Conservation (phyloP, 139 green algal genomes). For the Diplosphaera chodatii region DNA sequence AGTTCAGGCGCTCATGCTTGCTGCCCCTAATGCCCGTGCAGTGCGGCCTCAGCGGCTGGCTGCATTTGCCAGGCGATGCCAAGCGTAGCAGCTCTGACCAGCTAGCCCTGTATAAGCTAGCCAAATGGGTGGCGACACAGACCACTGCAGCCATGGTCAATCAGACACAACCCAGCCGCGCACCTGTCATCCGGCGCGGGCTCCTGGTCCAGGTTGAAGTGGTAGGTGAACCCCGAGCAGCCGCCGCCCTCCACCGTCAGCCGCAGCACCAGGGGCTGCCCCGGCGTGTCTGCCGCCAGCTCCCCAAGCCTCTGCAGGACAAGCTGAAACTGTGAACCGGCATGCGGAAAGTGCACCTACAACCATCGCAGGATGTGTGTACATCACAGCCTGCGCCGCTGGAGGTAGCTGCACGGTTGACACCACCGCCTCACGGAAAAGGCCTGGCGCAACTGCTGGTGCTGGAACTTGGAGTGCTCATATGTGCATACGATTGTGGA, state of each 20-base stretch:
- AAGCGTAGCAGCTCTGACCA: too few relatives aligned
- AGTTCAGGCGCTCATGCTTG: background rate
- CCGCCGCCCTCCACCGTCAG: slow-evolving; percentile 54
- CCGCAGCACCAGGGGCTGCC: slow-evolving; percentile 23
- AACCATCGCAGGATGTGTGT: too few relatives aligned
- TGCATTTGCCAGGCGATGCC: too few relatives aligned
- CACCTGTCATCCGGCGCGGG: slow-evolving; percentile 12
- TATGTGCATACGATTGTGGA: too few relatives aligned
- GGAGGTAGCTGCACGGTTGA: too few relatives aligned
- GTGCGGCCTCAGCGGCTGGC: too few relatives aligned
- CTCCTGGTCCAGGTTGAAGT: slow-evolving; percentile 33
- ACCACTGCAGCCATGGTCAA: background rate
- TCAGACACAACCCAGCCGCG: background rate
- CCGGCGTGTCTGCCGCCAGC: background rate
- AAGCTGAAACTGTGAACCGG: too few relatives aligned
- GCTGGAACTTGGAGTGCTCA: too few relatives aligned
- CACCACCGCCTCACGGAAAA: too few relatives aligned
- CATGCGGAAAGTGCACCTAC: background rate
- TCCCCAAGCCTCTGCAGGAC: slow-evolving; percentile 21
- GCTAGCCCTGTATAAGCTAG: background rate
- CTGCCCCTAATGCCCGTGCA: background rate
- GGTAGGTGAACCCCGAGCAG: slow-evolving; percentile 65
- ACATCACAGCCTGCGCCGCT: too few relatives aligned
- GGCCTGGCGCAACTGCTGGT: too few relatives aligned
- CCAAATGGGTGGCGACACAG: background rate